Evolutionary conservation across 768 basidiomycete genomes (phyloP).

Genomic region (Agrocybe praecox): DNA sequence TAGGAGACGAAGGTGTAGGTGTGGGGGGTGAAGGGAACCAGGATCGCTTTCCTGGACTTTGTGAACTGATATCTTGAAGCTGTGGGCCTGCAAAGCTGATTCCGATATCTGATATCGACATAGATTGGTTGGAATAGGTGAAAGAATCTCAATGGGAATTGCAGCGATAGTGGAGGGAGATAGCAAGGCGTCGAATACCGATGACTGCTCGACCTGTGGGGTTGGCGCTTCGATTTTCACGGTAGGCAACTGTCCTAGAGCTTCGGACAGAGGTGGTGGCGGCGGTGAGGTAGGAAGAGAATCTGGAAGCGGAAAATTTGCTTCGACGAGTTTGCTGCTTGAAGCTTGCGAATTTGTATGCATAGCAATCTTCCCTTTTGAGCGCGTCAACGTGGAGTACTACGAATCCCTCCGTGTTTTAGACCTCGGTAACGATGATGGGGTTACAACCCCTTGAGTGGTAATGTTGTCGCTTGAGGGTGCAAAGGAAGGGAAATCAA

Average conservation of each 20-base stretch:
- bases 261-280: not conserved
- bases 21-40: slow-evolving; percentile 6
- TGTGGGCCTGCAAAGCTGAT: not conserved
- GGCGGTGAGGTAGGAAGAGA: not conserved
- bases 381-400: slow-evolving; percentile 5
- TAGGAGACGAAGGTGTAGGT: not conserved
- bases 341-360: not conserved
- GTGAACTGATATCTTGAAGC: not conserved
- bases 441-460: not conserved
- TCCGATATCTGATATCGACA: not conserved
- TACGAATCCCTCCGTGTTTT: not conserved
- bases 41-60: not conserved
- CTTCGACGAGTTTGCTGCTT: not conserved
- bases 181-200: not conserved
- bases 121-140: not conserved
- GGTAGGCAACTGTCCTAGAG: not conserved
- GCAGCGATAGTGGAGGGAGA: not conserved
- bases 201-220: not conserved
- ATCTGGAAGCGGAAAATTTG: not conserved
- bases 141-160: not conserved
- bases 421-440: not conserved
- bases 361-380: slow-evolving; percentile 2
- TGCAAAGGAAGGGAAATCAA: not conserved
- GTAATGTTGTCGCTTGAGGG: not conserved
- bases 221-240: not conserved